phyloP scores from a whole-genome alignment of 2,329 filamentous ascomycete genomes.

The Macroventuria anomochaeta region DNA sequence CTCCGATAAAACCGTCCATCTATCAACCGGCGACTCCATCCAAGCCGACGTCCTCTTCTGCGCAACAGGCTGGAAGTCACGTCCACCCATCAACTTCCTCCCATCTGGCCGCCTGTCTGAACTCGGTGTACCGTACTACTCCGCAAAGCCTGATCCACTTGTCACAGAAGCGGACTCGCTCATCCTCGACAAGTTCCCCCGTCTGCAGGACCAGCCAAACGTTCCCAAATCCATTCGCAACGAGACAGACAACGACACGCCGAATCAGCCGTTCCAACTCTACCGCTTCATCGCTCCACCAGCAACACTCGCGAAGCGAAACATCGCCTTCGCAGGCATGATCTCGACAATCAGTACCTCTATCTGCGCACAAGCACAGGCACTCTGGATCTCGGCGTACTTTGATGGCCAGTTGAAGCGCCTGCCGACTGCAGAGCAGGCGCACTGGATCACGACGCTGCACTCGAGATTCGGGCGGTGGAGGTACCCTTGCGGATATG shows the following conservation, averaged over 20 bases:
- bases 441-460: conserved; percentile 61
- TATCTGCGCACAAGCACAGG: conserved; percentile 50
- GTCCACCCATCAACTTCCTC: conserved; percentile 15
- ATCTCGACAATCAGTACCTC: conserved; percentile 48
- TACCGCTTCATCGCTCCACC: conserved; percentile 54
- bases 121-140: conserved; percentile 55
- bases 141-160: conserved; percentile 20
- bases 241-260: conserved; percentile 6
- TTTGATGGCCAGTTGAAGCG: conserved; percentile 59
- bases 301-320: conserved; percentile 13
- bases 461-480: conserved; percentile 59
- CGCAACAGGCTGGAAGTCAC: conserved; percentile 61
- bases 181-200: conserved; percentile 19
- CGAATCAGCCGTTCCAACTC: conserved; percentile 43
- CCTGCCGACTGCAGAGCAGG: conserved; percentile 21
- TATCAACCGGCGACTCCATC: conserved; percentile 56
- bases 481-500: conserved; percentile 68
- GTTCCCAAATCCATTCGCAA: conserved; percentile 13
- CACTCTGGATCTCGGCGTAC: conserved; percentile 64
- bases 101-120: conserved; percentile 25
- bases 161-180: conserved; percentile 42
- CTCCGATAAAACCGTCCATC: conserved; percentile 56
- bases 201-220: conserved; percentile 13
- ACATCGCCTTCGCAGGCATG: conserved; percentile 33
- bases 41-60: conserved; percentile 60